phyloP scores from a whole-genome alignment of 208 protist genomes.

The Leishmania aethiopica region DNA sequence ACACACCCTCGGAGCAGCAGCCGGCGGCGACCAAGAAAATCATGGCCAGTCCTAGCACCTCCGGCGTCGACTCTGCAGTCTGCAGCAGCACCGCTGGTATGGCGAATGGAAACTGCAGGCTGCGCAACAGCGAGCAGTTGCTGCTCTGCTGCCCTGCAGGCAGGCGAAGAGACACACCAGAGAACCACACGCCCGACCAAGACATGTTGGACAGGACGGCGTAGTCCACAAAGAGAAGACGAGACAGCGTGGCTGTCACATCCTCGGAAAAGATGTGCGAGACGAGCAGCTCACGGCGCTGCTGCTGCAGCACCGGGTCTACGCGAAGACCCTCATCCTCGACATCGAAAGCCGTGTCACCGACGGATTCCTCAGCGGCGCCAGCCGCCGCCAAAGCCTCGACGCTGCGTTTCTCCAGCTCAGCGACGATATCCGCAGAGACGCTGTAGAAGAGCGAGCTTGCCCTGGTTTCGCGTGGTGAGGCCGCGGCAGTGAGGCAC shows the following conservation, averaged over 20 bases:
- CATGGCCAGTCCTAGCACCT: slow-evolving; percentile 44
- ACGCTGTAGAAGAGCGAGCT: slow-evolving; percentile 16
- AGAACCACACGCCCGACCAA: slow-evolving; percentile 50
- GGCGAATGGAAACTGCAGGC: slow-evolving; percentile 53
- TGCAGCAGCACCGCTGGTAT: slow-evolving; percentile 53
- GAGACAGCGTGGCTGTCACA: slow-evolving; percentile 47
- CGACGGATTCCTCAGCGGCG: neutral
- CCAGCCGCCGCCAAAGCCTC: neutral
- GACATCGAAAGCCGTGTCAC: neutral
- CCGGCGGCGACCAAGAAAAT: slow-evolving; percentile 39
- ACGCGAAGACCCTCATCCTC: slow-evolving; percentile 34
- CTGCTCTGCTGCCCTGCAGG: neutral
- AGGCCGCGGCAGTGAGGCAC: neutral
- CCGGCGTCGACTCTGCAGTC: slow-evolving; percentile 23
- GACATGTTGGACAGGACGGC: slow-evolving; percentile 22
- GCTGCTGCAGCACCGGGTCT: slow-evolving; percentile 45
- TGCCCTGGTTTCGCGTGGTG: neutral
- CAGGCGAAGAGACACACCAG: neutral
- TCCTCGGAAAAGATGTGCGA: slow-evolving; percentile 55
- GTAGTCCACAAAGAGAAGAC: slow-evolving; percentile 60
- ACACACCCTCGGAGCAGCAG: slow-evolving; percentile 36
- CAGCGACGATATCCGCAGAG: slow-evolving; percentile 12
- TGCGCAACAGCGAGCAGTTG: slow-evolving; percentile 37
- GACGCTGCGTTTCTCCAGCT: slow-evolving; percentile 18
- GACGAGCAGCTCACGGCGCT: slow-evolving; percentile 57